Evolutionary conservation across 345 rosid species (phyloP), one percentile per base, ranked within the genome.

Genomic region (Noccaea caerulescens): DNA sequence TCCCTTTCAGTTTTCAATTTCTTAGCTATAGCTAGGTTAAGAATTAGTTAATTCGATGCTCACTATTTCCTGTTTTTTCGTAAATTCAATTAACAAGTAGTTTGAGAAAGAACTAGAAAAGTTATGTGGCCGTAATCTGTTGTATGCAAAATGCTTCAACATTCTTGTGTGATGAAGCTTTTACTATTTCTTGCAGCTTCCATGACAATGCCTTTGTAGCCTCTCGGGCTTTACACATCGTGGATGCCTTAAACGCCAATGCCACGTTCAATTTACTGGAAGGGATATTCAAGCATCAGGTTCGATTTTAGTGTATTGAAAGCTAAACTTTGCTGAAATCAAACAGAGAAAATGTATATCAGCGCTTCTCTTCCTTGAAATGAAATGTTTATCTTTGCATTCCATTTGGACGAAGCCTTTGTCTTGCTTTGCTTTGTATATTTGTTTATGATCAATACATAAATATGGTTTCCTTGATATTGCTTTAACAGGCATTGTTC

Each of bases 181-280:
- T 20, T 57, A 51, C 7, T 25, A 13, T 23, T 30, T 52, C 20
- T 0, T 36, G 85, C 85, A 93, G 98, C 32, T 91, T 85, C 81
- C 98, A 93, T 46, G 98, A 93, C 78, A 85, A 87, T 72, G 96
- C 98, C 2, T 93, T 56, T 62, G 88, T 79, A 10, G 73, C 87
- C 34, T 91, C 92, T 66, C 94, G 92, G 8, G 96, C 92, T 7
- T 72, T 93, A 77, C 92, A 93, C 75, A 83, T 93, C 18, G 92
- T 82, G 10, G 77, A 86, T 63, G 5, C 32, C 27, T 36, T 86
- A 32, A 81, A 86, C 74, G 37, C 84, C 52, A 82, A 82, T 39
- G 86, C 82, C 12, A 89, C 98, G 3, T 91, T 91, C 66, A 69
- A 38, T 9, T 74, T 93, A 61, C 66, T 91, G 76, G 97, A 87